Conservation (phyloP, 331 rosid species). For the Ulmus americana region DNA sequence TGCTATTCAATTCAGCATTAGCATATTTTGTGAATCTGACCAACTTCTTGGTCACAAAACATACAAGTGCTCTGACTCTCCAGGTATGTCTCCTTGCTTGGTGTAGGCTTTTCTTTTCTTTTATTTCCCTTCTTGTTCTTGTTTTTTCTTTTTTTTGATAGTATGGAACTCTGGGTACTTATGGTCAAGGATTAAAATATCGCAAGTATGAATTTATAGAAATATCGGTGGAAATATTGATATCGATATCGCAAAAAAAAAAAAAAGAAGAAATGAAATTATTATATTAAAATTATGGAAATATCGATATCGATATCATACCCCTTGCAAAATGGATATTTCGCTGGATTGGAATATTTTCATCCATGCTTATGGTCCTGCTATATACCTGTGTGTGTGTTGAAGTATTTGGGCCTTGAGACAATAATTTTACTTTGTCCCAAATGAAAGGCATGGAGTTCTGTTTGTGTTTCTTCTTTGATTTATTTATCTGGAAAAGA, state of each 20-base stretch:
- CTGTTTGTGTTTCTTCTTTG: background rate
- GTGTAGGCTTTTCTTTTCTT: background rate
- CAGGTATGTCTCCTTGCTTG: slow-evolving; percentile 48
- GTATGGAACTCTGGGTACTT: background rate
- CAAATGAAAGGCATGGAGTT: background rate
- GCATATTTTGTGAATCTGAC: slow-evolving; percentile 81
- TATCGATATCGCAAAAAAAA: too few species aligned
- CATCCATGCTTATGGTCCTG: slow-evolving; percentile 4
- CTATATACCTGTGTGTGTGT: background rate
- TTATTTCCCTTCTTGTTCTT: background rate
- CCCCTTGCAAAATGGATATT: too few species aligned
- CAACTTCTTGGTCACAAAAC: slow-evolving; percentile 86
- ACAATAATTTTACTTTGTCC: background rate
- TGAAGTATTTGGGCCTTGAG: background rate
- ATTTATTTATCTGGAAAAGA: background rate
- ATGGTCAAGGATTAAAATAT: too few species aligned
- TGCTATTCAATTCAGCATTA: slow-evolving; percentile 65
- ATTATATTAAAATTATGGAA: too few species aligned
- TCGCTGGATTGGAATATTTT: too few species aligned
- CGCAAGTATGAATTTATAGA: too few species aligned
- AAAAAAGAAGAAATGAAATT: too few species aligned
- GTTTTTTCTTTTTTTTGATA: background rate
- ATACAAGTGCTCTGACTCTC: slow-evolving; percentile 86
- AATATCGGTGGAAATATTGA: too few species aligned
- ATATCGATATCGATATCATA: too few species aligned